These are phyloP conservation scores for Globisporangium lucens DNA, from an alignment of 352 stramenopile species.

Conservation along the genomic window DNA sequence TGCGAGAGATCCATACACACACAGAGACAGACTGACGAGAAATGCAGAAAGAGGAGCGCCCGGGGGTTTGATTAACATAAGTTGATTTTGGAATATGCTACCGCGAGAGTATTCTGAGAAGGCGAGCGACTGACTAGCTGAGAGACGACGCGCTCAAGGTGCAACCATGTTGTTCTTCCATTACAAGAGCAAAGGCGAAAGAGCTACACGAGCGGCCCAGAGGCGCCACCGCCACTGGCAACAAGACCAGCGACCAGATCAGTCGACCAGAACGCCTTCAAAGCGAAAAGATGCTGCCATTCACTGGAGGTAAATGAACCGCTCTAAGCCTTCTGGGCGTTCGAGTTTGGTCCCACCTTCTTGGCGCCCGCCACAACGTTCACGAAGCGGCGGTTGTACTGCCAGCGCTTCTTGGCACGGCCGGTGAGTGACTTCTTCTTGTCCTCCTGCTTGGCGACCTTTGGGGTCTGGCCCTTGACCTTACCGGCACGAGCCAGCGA, in stretches of 20 bases:
- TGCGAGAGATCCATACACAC: background rate
- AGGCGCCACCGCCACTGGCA: background rate
- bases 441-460: slow-evolving; percentile 98
- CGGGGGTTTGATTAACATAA: slow-evolving; percentile 43
- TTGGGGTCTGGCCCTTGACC: slow-evolving; percentile 99
- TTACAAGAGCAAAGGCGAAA: slow-evolving; percentile 8
- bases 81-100: slow-evolving; percentile 53
- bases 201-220: background rate
- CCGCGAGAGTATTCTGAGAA: slow-evolving; percentile 17
- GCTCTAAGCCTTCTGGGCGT: slow-evolving; percentile 90
- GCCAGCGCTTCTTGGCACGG: slow-evolving; percentile 99
- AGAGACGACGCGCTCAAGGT: slow-evolving; percentile 18
- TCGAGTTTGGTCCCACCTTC: slow-evolving; percentile 98
- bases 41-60: background rate
- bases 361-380: slow-evolving; percentile 98
- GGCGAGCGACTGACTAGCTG: slow-evolving; percentile 11
- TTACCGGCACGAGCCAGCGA: slow-evolving; percentile 99
- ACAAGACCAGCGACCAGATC: background rate
- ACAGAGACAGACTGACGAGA: background rate
- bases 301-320: background rate
- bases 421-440: slow-evolving; percentile 97
- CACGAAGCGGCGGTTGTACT: slow-evolving; percentile 99
- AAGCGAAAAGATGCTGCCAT: slow-evolving; percentile 12
- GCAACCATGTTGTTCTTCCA: slow-evolving; percentile 9
- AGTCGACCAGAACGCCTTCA: slow-evolving; percentile 4